Percentiles rank a stretch among this genome's conserved stretches.
Conservation (phyloP, 2,329 filamentous ascomycete species). For the Fusarium praegraminearum region DNA sequence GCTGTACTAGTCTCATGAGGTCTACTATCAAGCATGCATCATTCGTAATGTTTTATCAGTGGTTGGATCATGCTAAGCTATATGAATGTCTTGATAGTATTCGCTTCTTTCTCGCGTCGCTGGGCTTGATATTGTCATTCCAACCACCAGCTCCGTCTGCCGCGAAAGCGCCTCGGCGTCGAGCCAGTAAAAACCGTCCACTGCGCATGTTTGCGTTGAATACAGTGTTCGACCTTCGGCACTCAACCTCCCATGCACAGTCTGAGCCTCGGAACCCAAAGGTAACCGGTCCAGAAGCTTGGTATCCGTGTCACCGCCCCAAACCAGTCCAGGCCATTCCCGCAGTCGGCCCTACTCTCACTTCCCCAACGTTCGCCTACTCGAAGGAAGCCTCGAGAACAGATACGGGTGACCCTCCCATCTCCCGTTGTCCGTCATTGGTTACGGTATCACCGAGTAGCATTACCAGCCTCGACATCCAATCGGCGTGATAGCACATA, state of each 20-base stretch:
- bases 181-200: neutral
- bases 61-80: constrained; percentile 16
- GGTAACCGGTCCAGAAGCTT: constrained; percentile 8
- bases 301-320: constrained; percentile 9
- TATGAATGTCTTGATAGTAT: constrained; percentile 28
- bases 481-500: constrained; percentile 23
- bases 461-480: constrained; percentile 14
- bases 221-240: constrained; percentile 1
- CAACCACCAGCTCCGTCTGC: constrained; percentile 3
- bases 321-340: neutral
- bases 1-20: constrained; percentile 18
- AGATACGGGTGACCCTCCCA: constrained; percentile 1
- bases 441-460: constrained; percentile 12
- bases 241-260: constrained; percentile 2
- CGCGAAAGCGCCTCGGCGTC: neutral
- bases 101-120: constrained; percentile 5
- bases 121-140: constrained; percentile 11
- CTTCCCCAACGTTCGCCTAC: constrained; percentile 13
- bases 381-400: constrained; percentile 6
- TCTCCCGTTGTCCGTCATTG: constrained; percentile 2
- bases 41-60: constrained; percentile 4
- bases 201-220: neutral
- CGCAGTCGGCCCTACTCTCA: constrained; percentile 19
- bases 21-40: constrained; percentile 19
- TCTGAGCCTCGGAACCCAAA: neutral